phyloP scores from a whole-genome alignment of 2,329 filamentous ascomycete genomes.

The Aspergillus pseudoterreus region DNA sequence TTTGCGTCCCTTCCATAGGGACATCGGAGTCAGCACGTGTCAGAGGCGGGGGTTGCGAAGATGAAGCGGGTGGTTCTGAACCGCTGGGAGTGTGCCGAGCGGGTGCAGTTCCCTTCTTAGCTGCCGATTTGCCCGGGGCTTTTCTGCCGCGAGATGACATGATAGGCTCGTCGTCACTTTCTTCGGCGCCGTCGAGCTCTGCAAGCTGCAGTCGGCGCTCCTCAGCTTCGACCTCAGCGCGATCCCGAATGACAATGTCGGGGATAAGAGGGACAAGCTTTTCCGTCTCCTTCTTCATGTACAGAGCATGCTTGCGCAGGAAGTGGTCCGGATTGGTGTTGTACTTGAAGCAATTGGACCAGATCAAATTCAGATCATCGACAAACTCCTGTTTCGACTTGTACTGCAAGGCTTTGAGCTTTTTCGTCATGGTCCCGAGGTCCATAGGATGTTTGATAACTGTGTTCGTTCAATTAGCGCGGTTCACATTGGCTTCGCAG shows the following conservation, averaged over 20 bases:
- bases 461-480: conserved; percentile 33
- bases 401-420: conserved; percentile 75
- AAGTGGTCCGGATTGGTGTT: conserved; percentile 87
- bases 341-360: conserved; percentile 94
- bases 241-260: conserved; percentile 82
- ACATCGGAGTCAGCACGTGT: conserved; percentile 69
- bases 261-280: conserved; percentile 94
- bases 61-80: conserved; percentile 67
- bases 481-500: background rate
- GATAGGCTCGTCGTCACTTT: conserved; percentile 95
- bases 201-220: conserved; percentile 75
- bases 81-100: conserved; percentile 72
- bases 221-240: conserved; percentile 90
- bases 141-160: conserved; percentile 95
- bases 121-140: conserved; percentile 69
- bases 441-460: conserved; percentile 98
- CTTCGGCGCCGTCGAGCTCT: conserved; percentile 78
- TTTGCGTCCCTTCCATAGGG: conserved; percentile 68
- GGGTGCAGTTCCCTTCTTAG: conserved; percentile 61
- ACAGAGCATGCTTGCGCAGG: conserved; percentile 84
- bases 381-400: conserved; percentile 95
- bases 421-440: conserved; percentile 96
- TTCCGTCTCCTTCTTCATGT: conserved; percentile 96
- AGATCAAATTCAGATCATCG: conserved; percentile 87
- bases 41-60: conserved; percentile 48